Base-by-base conservation (phyloP, 495 filamentous ascomycete species). In the Cladorrhinum samala region DNA sequence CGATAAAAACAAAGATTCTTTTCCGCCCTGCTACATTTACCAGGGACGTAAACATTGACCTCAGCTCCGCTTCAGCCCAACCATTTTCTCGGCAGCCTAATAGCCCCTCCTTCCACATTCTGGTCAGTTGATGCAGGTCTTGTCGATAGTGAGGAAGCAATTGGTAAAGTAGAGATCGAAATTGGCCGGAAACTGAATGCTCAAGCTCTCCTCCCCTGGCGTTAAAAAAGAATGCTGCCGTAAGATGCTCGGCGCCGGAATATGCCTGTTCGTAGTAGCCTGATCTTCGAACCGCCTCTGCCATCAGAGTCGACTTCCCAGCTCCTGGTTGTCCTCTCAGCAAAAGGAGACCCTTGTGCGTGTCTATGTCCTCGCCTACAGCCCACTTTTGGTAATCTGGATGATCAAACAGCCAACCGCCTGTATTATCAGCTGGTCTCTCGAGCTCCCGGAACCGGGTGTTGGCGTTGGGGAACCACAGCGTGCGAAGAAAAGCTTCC, bases 181-280 rank as follows among this genome's bases (percentile, higher is more conserved):
- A 66, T 4, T 68, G 45, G 21, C 70, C 71, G 2, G 20, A 23
- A 1, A 51, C 53, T 11, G 68, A 63, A 40, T 62, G 65, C 50
- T 72, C 65, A 47, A 71, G 53, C 13, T 58, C 49, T 9, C 52
- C 55, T 3, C 69, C 70, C 39, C 66, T 61, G 8, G 66, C 70
- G 24, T 72, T 60, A 58, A 75, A 75, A 59, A 74, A 77, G 56
- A 66, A 72, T 8, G 66, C 64, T 2, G 65, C 41, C 9, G 67
- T 58, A 42, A 2, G 17, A 39, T 40, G 49, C 16, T 30, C 11
- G 27, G 27, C 27, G 27, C 27, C 38, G 2, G 49, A 16, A 14
- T 11, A 18, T 7, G 8, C 13, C 13, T 40, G 27, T 9, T 23
- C 36, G 3, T 9, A 9, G 7, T 37, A 20, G n/a, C n/a, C n/a